Evolutionary conservation across 805 yeast species (phyloP).

Genomic region (Candida peoriensis): DNA sequence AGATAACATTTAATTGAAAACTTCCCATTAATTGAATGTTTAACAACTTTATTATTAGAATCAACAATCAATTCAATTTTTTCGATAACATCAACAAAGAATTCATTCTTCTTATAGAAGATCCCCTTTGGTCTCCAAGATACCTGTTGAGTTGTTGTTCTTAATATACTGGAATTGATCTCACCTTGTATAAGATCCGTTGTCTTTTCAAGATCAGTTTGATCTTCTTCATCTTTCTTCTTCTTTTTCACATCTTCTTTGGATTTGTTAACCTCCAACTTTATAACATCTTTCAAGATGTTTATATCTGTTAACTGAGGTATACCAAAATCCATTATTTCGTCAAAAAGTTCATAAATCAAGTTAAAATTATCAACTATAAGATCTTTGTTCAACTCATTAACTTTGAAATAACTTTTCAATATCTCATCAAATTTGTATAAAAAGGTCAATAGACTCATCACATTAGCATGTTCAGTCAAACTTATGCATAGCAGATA

Average conservation of each 20-base stretch:
- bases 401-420: constrained; percentile 37
- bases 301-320: constrained; percentile 80
- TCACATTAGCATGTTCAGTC: constrained; percentile 39
- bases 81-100: constrained; percentile 83
- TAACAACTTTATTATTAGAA: constrained; percentile 50
- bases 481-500: constrained; percentile 15
- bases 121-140: constrained; percentile 95
- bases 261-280: constrained; percentile 40
- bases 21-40: constrained; percentile 67
- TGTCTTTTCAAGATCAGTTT: constrained; percentile 1
- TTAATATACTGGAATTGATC: constrained; percentile 65
- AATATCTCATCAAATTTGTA: constrained; percentile 40
- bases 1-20: constrained; percentile 69
- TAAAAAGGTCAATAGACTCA: constrained; percentile 55
- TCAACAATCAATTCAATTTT: constrained; percentile 64
- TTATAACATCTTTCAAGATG: constrained; percentile 72
- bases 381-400: constrained; percentile 46
- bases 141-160: constrained; percentile 72
- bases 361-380: constrained; percentile 69
- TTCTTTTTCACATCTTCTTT: constrained; percentile 7
- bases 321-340: constrained; percentile 85
- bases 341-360: constrained; percentile 80
- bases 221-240: background rate
- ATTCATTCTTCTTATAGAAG: constrained; percentile 80
- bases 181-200: constrained; percentile 18